Conservation (phyloP, 2,329 filamentous ascomycete genomes). For the Diaporthe aspalathi region DNA sequence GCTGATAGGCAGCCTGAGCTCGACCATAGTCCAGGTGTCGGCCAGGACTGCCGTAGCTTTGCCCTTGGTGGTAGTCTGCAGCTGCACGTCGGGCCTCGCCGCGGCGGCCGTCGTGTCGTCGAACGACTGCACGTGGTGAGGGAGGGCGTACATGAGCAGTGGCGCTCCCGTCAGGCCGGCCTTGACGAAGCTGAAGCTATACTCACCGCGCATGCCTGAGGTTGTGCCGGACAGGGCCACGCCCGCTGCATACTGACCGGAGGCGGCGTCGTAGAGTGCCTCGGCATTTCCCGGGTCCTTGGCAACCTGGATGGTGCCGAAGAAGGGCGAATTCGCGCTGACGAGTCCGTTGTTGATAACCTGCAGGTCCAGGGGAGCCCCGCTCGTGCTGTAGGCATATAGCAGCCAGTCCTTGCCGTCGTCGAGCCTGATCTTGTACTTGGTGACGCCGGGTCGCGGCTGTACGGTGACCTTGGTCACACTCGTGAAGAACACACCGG, state of each 20-base stretch:
- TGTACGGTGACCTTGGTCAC: conserved; percentile 69
- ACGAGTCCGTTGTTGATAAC: conserved; percentile 75
- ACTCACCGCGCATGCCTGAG: conserved; percentile 71
- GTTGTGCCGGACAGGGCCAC: conserved; percentile 73
- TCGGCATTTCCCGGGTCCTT: conserved; percentile 79
- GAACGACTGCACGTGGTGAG: conserved; percentile 86
- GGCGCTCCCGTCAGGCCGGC: conserved; percentile 69
- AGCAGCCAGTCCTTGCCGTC: conserved; percentile 83
- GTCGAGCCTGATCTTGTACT: conserved; percentile 79
- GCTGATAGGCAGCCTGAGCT: conserved; percentile 75
- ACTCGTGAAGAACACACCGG: conserved; percentile 77
- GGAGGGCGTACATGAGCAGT: conserved; percentile 87
- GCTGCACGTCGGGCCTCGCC: conserved; percentile 64
- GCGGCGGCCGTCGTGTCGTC: conserved; percentile 64
- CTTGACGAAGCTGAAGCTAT: conserved; percentile 80
- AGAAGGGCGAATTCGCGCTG: conserved; percentile 74
- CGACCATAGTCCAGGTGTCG: conserved; percentile 81
- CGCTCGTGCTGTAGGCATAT: conserved; percentile 74
- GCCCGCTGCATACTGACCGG: conserved; percentile 78
- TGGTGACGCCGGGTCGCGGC: conserved; percentile 74
- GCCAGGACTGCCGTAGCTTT: conserved; percentile 77
- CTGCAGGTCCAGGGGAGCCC: conserved; percentile 73
- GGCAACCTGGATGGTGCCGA: conserved; percentile 83
- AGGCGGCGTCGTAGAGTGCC: conserved; percentile 77
- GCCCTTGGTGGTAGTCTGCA: conserved; percentile 90